Conservation (phyloP, 768 basidiomycete species). For the Pholiota conissans region DNA sequence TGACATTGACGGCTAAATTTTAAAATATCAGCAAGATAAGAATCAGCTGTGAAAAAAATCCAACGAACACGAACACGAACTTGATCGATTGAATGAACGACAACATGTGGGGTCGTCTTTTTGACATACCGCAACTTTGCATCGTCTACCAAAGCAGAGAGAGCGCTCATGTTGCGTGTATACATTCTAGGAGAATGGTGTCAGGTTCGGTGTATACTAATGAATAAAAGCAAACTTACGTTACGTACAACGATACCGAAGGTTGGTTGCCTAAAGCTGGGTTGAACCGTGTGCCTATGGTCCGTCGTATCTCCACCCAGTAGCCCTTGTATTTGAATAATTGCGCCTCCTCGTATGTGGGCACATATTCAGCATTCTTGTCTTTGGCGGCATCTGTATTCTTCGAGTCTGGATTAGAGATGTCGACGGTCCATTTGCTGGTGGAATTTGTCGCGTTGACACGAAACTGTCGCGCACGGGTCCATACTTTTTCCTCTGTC, state of each 20-base stretch:
- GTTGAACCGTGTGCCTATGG: constrained; percentile 10
- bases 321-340: constrained; percentile 45
- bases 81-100: constrained; percentile 35
- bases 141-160: constrained; percentile 42
- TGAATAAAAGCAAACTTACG: constrained; percentile 25
- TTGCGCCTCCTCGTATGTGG: constrained; percentile 38
- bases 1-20: constrained; percentile 21
- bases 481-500: constrained; percentile 47
- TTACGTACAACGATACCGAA: constrained; percentile 25
- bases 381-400: constrained; percentile 11
- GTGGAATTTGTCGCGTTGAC: constrained; percentile 40
- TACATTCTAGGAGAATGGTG: constrained; percentile 33
- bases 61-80: constrained; percentile 19
- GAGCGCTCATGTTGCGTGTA: constrained; percentile 39
- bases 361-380: constrained; percentile 41
- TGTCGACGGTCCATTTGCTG: constrained; percentile 38
- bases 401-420: constrained; percentile 13
- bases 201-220: background rate
- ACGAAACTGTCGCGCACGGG: constrained; percentile 37
- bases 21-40: background rate
- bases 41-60: background rate
- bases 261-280: constrained; percentile 13
- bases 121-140: constrained; percentile 41
- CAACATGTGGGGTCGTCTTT: constrained; percentile 40
- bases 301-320: constrained; percentile 38